Conservation (phyloP, 2,329 filamentous ascomycete genomes). For the Botrytis byssoidea region DNA sequence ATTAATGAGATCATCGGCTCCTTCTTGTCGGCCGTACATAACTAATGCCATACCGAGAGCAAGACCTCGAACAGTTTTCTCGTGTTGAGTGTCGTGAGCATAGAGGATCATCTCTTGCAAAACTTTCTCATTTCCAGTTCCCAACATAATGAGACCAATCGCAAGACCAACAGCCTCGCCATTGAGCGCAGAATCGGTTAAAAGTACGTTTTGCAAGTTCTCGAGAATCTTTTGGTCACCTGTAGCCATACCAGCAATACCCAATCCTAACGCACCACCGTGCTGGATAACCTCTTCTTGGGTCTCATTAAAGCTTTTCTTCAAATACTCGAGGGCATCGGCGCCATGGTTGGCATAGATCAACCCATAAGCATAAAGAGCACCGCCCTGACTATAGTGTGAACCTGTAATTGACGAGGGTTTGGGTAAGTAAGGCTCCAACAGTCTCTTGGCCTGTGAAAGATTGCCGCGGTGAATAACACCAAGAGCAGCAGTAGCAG, state of each 20-base stretch:
- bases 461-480: constrained; percentile 97
- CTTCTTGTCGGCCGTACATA: constrained; percentile 96
- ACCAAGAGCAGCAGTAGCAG: constrained; percentile 90
- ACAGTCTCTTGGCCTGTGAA: constrained; percentile 85
- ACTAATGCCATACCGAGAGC: constrained; percentile 97
- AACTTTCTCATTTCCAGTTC: constrained; percentile 91
- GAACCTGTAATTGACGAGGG: constrained; percentile 76
- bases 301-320: constrained; percentile 69
- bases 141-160: constrained; percentile 98
- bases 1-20: constrained; percentile 91
- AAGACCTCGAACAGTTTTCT: constrained; percentile 96
- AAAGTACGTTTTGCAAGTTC: constrained; percentile 83
- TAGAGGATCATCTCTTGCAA: constrained; percentile 97
- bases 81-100: constrained; percentile 95
- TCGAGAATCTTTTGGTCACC: constrained; percentile 89
- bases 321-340: constrained; percentile 79
- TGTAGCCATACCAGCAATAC: constrained; percentile 96
- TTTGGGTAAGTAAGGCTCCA: constrained; percentile 91
- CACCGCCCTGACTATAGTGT: constrained; percentile 93
- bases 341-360: constrained; percentile 98
- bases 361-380: constrained; percentile 89
- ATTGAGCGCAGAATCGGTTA: constrained; percentile 91
- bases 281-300: constrained; percentile 95
- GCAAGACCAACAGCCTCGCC: constrained; percentile 93
- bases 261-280: constrained; percentile 89